Percentiles rank a stretch among this genome's conserved stretches.
Conservation (phyloP, 179 eudicot species). For the Silene noctiflora region DNA sequence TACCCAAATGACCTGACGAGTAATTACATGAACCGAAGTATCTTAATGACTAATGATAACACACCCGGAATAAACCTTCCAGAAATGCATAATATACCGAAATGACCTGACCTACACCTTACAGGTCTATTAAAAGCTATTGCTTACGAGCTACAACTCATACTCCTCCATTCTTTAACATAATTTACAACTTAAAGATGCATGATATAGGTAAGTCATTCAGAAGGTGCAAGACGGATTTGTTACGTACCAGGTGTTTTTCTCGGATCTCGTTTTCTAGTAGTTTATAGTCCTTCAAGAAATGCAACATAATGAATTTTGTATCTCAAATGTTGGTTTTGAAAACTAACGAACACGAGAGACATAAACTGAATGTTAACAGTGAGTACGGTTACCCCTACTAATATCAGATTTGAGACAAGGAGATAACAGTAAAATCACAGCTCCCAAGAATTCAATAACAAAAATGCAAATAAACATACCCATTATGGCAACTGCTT, state of each 20-base stretch:
- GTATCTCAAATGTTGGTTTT: no score
- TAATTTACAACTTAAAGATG: background rate
- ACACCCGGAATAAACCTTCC: no score
- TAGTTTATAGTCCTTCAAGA: background rate
- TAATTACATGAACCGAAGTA: no score
- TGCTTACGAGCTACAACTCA: no score
- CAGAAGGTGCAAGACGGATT: no score
- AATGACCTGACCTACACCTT: no score
- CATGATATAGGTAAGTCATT: background rate
- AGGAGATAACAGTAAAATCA: background rate
- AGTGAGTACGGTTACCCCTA: background rate
- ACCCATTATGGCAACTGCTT: slow-evolving; percentile 37
- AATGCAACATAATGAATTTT: background rate
- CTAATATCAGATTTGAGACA: background rate
- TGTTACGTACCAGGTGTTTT: background rate
- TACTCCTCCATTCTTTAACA: no score
- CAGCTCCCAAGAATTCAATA: background rate
- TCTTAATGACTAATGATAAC: no score
- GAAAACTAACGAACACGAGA: background rate
- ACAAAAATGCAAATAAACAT: slow-evolving; percentile 13
- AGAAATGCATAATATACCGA: no score
- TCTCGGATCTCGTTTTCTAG: background rate
- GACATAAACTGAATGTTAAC: background rate
- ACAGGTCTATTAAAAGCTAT: no score
- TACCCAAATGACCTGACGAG: no score